Evolutionary conservation across 2,329 filamentous ascomycete genomes (phyloP).

Genomic region (Ceratocystis lukuohia): DNA sequence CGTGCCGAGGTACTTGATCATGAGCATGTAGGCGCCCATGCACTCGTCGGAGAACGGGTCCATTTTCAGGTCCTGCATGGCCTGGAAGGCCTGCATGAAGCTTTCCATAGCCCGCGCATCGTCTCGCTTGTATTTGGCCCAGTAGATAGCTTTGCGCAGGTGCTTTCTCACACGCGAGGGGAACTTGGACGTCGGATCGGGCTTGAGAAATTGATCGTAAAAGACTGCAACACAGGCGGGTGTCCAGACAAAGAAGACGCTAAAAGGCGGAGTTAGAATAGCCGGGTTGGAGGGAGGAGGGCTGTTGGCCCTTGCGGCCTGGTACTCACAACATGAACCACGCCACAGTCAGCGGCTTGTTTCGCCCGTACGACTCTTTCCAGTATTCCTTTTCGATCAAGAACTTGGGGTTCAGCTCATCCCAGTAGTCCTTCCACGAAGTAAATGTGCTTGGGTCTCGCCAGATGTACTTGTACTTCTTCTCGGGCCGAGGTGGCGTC

Average conservation of each 20-base stretch:
- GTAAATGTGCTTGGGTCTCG: constrained; percentile 8
- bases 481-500: neutral
- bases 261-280: neutral
- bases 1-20: constrained; percentile 68
- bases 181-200: constrained; percentile 15
- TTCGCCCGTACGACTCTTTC: constrained; percentile 12
- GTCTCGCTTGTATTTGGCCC: constrained; percentile 19
- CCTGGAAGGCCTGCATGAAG: constrained; percentile 16
- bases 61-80: constrained; percentile 30
- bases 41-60: constrained; percentile 87
- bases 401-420: constrained; percentile 16
- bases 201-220: constrained; percentile 13
- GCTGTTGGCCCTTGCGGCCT: neutral
- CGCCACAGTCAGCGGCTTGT: constrained; percentile 11
- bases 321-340: constrained; percentile 15
- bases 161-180: constrained; percentile 13
- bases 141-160: constrained; percentile 19
- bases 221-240: constrained; percentile 4
- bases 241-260: constrained; percentile 11
- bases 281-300: neutral
- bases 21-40: constrained; percentile 72
- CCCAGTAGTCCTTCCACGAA: constrained; percentile 9
- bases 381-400: constrained; percentile 16
- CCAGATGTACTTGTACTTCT: constrained; percentile 15
- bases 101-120: constrained; percentile 17